Conservation (phyloP, 1,284 basidiomycete species). For the Trichosporon asahii region DNA sequence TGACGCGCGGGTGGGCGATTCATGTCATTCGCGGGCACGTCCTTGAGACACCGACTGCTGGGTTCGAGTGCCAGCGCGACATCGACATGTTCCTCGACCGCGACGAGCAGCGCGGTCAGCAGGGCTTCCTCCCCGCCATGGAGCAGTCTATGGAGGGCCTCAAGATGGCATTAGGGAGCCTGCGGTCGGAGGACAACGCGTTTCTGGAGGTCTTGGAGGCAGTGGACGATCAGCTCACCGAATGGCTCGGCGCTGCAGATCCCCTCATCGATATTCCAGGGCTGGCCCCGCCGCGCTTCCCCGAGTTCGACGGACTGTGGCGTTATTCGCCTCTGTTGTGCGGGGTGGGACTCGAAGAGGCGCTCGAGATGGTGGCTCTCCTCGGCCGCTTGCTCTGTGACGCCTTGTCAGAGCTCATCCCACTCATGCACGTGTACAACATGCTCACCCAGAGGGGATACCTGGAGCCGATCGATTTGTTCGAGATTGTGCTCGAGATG, state of each 20-base stretch:
- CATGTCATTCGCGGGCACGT: not conserved
- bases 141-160: too few relatives aligned
- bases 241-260: too few relatives aligned
- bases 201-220: too few relatives aligned
- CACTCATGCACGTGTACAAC: not conserved
- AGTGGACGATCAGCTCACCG: too few relatives aligned
- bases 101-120: too few relatives aligned
- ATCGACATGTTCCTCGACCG: not conserved
- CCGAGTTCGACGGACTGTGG: not conserved
- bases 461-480: not conserved
- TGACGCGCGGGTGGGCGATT: not conserved
- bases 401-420: not conserved
- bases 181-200: too few relatives aligned
- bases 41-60: not conserved
- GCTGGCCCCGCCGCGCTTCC: too few relatives aligned
- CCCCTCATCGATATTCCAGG: too few relatives aligned
- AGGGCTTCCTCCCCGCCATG: too few relatives aligned
- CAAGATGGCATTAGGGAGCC: too few relatives aligned
- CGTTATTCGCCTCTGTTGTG: constrained; percentile 1
- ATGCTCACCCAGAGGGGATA: not conserved
- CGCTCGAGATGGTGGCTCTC: not conserved
- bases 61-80: not conserved
- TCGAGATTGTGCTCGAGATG: not conserved
- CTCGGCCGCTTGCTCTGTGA: not conserved
- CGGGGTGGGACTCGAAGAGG: not conserved